Evolutionary conservation across 768 basidiomycete species (phyloP), one percentile per base, ranked within the genome.

Genomic region (Termitomyces sp.): DNA sequence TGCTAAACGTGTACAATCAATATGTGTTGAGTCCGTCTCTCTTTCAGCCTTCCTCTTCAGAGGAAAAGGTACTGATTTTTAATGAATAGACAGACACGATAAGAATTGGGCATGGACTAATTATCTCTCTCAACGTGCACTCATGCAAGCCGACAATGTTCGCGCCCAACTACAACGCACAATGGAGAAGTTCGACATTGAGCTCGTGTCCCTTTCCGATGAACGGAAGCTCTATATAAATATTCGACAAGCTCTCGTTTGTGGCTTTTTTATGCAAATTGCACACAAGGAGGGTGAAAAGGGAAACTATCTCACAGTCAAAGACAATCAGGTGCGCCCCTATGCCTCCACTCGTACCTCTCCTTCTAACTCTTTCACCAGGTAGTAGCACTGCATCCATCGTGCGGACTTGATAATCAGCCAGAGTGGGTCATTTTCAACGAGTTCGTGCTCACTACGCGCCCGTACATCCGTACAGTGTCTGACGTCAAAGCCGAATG

Each of bases 251-350:
- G 89, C 90, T 0, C 79, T 98, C 25, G 89, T 92, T 5, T 91
- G 89, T 66, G 97, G 96, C 1, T 99, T 92, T 82, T 99, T 98
- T 77, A 98, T 97, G 96, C 96, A 98, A 71, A 86, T 94, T 12
- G 97, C 96, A 7, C 94, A 97, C 73, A 92, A 92, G 72, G 94
- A 96, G 70, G 92, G 93, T 3, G 92, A 94, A 71, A 95, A 93
- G 73, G 85, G 88, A 2, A 83, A 81, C 58, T 98, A 99, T 70
- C 63, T 89, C 63, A 99, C 96, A 0, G 87, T 97, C 61, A 98
- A 98, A 76, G 96, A 99, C 72, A 91, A 96, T 66, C 96, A 97
- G 78, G 91, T 86, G 64, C 20, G 83, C 70, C 3, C 51, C 11
- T 25, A 8, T 40, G 31, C 10, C 14, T 34, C 43, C 52, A 32